A percentile compares a stretch with the other conserved stretches of the same genome.
These are phyloP conservation scores for Piloderma croceum DNA, from an alignment of 768 basidiomycete genomes.

Conservation along the genomic window DNA sequence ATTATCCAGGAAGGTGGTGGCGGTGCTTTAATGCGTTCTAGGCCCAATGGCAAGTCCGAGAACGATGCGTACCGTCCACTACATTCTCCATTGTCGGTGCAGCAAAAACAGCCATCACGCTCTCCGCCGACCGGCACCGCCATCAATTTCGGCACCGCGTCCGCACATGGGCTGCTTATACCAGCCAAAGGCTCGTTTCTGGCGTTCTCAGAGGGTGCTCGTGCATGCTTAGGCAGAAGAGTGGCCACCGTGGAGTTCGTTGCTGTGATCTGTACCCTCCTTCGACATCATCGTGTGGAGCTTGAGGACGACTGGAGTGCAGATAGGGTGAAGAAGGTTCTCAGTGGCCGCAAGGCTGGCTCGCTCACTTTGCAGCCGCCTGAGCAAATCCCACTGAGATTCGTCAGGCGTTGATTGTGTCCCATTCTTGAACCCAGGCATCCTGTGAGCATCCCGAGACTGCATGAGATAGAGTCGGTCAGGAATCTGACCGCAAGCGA, in stretches of 20 bases:
- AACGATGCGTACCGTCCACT: slow-evolving; percentile 1
- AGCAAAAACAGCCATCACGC: background rate
- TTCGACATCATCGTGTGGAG: slow-evolving; percentile 2
- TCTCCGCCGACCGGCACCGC: too few species aligned
- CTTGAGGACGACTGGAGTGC: slow-evolving; percentile 3
- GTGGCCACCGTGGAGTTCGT: slow-evolving; percentile 9
- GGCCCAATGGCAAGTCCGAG: background rate
- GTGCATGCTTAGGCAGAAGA: slow-evolving; percentile 10
- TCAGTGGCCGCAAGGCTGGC: slow-evolving; percentile 8
- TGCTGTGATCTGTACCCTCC: slow-evolving; percentile 5
- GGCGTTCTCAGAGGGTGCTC: slow-evolving; percentile 11
- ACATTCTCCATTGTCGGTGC: background rate
- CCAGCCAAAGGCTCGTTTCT: slow-evolving; percentile 9
- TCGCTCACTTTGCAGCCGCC: slow-evolving; percentile 7
- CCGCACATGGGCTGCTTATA: slow-evolving; percentile 4
- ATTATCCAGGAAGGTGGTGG: slow-evolving; percentile 1
- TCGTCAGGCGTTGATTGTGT: slow-evolving; percentile 2
- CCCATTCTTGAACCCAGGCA: background rate
- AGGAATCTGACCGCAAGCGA: too few species aligned
- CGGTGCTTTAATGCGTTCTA: too few species aligned
- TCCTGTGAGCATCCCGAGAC: too few species aligned
- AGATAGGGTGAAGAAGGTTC: slow-evolving; percentile 3
- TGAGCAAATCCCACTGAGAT: slow-evolving; percentile 4
- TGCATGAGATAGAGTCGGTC: too few species aligned
- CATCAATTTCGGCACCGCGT: too few species aligned